Base-by-base conservation (phyloP, 2,329 filamentous ascomycete species). In the Colletotrichum limetticola region DNA sequence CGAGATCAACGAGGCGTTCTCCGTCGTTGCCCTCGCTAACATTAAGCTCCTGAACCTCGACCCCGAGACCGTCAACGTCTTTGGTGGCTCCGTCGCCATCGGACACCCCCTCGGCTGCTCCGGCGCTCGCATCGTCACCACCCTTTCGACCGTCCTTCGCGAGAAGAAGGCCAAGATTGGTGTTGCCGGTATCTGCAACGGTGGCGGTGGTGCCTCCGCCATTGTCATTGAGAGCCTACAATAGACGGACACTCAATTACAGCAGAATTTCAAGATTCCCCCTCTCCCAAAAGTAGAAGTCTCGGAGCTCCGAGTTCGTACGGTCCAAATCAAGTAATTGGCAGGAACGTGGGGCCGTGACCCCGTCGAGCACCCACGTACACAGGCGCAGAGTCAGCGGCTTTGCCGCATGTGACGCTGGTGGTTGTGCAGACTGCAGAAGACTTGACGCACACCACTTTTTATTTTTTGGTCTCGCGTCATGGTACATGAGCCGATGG, bases 1-100 rank as follows among this genome's bases (percentile, higher is more conserved):
- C 84, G 97, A 99, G 89, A 98, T 99, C 89, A 99, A 99, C 88
- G 97, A 99, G 88, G 97, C 97, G 55, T 99, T 99, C 88, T 97
- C 94, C 75, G 97, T 98, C 62, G 97, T 99, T 75, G 95, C 97
- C 52, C 90, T 99, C 65, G 95, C 97, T 77, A 99, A 99, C 88
- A 91, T 98, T 86, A 98, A 99, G 90, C 84, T 98, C 68, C 91
- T 99, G 53, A 89, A 88, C 74, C 86, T 99, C 70, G 87, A 88
- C 76, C 89, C 94, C 76, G 94, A 95, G 73, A 97, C 95, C 86
- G 95, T 99, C 82, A 99, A 99, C 86, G 87, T 98, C 69, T 96
- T 95, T 80, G 97, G 97, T 80, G 97, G 97, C 82, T 94, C 97
- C 67, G 97, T 99, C 75, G 97, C 97, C 79, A 93, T 99, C 73